These are phyloP conservation scores for Aspergillus nidulans DNA, from an alignment of 495 filamentous ascomycete genomes.

Conservation along the genomic window DNA sequence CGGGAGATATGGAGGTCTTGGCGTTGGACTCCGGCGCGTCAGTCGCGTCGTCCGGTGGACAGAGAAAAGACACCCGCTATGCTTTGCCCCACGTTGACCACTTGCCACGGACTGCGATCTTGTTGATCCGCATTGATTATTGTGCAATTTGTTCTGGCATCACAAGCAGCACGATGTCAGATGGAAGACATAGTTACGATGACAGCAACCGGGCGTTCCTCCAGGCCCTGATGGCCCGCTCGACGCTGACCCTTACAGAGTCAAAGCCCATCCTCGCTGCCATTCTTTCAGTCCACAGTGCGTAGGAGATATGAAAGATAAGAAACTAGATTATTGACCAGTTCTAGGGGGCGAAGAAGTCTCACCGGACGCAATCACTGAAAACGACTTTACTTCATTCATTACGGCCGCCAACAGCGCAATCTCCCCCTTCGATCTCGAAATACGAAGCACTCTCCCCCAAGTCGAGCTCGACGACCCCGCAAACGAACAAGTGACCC, in stretches of 20 bases:
- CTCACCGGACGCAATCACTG: slow-evolving; percentile 56
- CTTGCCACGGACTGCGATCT: neutral
- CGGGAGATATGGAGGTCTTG: slow-evolving; percentile 7
- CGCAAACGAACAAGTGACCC: slow-evolving; percentile 6
- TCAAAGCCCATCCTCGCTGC: slow-evolving; percentile 69
- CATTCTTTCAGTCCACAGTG: slow-evolving; percentile 60
- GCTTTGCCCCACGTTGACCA: neutral
- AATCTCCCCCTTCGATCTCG: slow-evolving; percentile 76
- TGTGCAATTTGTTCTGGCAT: neutral
- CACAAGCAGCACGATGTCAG: neutral
- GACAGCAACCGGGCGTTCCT: slow-evolving; percentile 88
- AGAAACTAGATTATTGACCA: neutral
- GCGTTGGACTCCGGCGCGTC: slow-evolving; percentile 10
- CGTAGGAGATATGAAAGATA: neutral
- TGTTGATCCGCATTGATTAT: neutral
- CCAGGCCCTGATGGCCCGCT: slow-evolving; percentile 79
- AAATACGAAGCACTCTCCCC: slow-evolving; percentile 69
- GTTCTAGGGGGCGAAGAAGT: slow-evolving; percentile 36
- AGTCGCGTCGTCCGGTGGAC: slow-evolving; percentile 6
- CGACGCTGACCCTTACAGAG: slow-evolving; percentile 69
- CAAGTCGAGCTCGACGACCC: slow-evolving; percentile 43
- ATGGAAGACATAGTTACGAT: slow-evolving; percentile 34
- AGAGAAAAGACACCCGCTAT: neutral
- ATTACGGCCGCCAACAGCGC: slow-evolving; percentile 64
- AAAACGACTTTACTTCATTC: slow-evolving; percentile 63